Conservation (phyloP, 1,139 yeast species). For the Suhomyces panamericanus region DNA sequence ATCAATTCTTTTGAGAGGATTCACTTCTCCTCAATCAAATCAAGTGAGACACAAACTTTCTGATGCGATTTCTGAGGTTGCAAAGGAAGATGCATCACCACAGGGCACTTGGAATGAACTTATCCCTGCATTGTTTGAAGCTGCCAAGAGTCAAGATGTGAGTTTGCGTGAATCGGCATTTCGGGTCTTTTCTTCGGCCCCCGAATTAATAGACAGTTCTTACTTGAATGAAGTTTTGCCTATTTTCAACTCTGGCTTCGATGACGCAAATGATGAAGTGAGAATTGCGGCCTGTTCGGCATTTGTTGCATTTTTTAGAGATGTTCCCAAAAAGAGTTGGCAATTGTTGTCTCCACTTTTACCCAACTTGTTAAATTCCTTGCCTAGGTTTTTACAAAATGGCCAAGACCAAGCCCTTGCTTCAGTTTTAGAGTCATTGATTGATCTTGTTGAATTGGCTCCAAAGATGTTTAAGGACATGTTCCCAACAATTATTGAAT, state of each 20-base stretch:
- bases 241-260: conserved; percentile 75
- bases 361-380: conserved; percentile 80
- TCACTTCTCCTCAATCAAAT: conserved; percentile 61
- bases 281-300: conserved; percentile 92
- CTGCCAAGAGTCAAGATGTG: conserved; percentile 61
- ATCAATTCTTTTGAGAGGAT: conserved; percentile 67
- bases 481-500: conserved; percentile 83
- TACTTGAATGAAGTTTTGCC: conserved; percentile 61
- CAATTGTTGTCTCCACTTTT: conserved; percentile 70
- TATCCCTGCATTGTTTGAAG: conserved; percentile 71
- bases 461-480: conserved; percentile 92
- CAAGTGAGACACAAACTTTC: conserved; percentile 87
- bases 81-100: conserved; percentile 58
- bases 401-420: conserved; percentile 83
- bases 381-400: conserved; percentile 77
- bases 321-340: conserved; percentile 79
- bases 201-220: conserved; percentile 67
- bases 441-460: conserved; percentile 88
- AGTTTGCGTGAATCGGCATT: conserved; percentile 87
- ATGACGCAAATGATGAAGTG: conserved; percentile 75
- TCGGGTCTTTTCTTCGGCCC: conserved; percentile 83
- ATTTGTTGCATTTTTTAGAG: conserved; percentile 84
- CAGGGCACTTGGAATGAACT: conserved; percentile 74
- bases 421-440: conserved; percentile 82
- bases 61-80: conserved; percentile 92